Evolutionary conservation across 495 filamentous ascomycete species (phyloP), one percentile per base, ranked within the genome.

Genomic region (Lasiosphaeria ovina): DNA sequence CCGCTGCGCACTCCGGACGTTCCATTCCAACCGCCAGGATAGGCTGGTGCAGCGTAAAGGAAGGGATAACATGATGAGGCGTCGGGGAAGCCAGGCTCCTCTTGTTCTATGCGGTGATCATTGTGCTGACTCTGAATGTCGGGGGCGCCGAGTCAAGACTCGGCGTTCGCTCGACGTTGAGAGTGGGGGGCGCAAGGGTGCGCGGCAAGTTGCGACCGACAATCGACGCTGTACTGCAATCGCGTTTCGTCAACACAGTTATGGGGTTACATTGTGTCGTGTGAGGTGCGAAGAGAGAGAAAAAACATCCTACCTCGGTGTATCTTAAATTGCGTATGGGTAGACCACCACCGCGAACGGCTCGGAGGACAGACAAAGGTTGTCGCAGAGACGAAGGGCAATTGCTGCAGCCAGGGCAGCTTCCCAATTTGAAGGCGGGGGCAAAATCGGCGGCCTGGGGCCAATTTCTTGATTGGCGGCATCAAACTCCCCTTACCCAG

Each of bases 31-130:
- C 52, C 52, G 6, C 35, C 32, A 34, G 14, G 52, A 54, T 2
- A 54, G 10, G 34, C 34, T 54, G 32, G 31, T 54, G 8, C 2
- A 34, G 38, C 33, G 34, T 34, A 38, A 12, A 17, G 6, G 2
- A 14, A 11, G 44, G 6, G 44, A 47, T 11, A 14, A 1, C 44
- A 47, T 14, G 11, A 47, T 17, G 1, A 34, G n/a, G 0, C 2
- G 35, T 10, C 35, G 52, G 2, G n/a, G 35, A 16, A 1, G 33
- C 52, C 33, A 9, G 52, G 35, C 9, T 35, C 10, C n/a, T 54
- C 52, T 35, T 54, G 52, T 34, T 38, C 34, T 54, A 54, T 54
- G 52, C 7, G 52, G 52, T 54, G 52, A 54, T 16, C 52, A 54
- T 54, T 36, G 32, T 38, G 34, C 1, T 54, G 6, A 16, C 35